A percentile compares a stretch with the other conserved stretches of the same genome.
Conservation (phyloP, 116 monocot species). For the Cymodocea nodosa region DNA sequence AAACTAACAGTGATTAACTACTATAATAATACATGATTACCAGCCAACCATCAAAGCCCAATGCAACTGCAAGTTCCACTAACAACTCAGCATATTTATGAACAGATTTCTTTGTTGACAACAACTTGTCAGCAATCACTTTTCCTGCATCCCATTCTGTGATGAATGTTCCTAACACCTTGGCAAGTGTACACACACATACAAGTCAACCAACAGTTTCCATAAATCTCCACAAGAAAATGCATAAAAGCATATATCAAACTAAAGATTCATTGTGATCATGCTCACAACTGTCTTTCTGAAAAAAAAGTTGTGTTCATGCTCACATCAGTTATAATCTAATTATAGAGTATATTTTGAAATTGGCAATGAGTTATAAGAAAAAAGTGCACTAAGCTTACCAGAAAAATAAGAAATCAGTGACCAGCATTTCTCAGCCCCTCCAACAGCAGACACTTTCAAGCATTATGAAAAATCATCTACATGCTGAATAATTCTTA, state of each 20-base stretch:
- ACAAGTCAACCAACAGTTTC: not conserved
- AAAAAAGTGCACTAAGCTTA: no score
- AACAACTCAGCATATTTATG: slow-evolving; percentile 71
- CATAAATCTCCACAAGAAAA: not conserved
- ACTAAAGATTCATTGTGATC: not conserved
- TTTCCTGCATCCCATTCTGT: slow-evolving; percentile 70
- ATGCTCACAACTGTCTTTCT: not conserved
- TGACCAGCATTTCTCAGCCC: no score
- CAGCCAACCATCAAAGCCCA: slow-evolving; percentile 99
- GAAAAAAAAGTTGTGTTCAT: no score
- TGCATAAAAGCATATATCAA: not conserved
- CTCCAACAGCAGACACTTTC: no score
- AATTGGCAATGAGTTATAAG: no score
- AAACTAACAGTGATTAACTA: no score
- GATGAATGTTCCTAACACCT: slow-evolving; percentile 92
- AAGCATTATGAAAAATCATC: no score
- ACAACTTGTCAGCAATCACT: slow-evolving; percentile 34
- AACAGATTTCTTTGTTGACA: slow-evolving; percentile 52
- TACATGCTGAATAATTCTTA: no score
- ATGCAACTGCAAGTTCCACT: slow-evolving; percentile 47
- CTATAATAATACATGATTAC: slow-evolving; percentile 23
- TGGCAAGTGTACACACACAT: slow-evolving; percentile 2
- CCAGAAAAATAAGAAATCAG: no score
- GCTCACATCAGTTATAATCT: no score
- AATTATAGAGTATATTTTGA: no score